phyloP scores from a whole-genome alignment of 352 stramenopile genomes.

The Phytophthora fragariaefolia region DNA sequence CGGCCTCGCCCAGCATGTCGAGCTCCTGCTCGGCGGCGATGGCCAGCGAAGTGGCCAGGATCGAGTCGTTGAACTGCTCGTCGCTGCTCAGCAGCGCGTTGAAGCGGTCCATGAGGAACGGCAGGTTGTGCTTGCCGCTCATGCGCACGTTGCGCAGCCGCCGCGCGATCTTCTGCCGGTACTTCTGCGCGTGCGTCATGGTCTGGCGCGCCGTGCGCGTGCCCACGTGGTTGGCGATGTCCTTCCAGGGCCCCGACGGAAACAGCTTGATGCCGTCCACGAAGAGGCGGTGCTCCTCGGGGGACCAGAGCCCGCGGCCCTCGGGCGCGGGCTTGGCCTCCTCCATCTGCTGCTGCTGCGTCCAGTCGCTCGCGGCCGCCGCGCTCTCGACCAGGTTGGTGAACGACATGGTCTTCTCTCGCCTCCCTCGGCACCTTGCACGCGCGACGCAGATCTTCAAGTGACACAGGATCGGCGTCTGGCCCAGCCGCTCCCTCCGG shows the following conservation, averaged over 20 bases:
- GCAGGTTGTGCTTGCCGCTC: constrained; percentile 68
- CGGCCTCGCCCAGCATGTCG: constrained; percentile 61
- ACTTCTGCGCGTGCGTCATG: constrained; percentile 88
- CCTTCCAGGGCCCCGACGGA: constrained; percentile 77
- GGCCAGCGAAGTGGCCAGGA: constrained; percentile 74
- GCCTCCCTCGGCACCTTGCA: constrained; percentile 25
- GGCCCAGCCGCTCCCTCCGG: constrained; percentile 19
- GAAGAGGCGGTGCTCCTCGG: constrained; percentile 79
- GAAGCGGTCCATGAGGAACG: constrained; percentile 75
- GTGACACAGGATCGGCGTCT: constrained; percentile 44
- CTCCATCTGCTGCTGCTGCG: constrained; percentile 32
- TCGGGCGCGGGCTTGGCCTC: constrained; percentile 50
- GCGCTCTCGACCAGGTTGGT: constrained; percentile 40
- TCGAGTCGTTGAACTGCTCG: constrained; percentile 85
- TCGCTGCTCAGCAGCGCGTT: constrained; percentile 74
- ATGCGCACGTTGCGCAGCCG: constrained; percentile 74
- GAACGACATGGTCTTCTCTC: constrained; percentile 40
- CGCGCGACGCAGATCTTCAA: constrained; percentile 64
- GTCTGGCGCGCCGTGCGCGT: constrained; percentile 77
- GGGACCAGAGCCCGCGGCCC: constrained; percentile 73
- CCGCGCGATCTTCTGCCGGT: constrained; percentile 83
- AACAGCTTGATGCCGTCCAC: constrained; percentile 82
- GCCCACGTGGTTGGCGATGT: constrained; percentile 76
- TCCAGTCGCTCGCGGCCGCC: constrained; percentile 28
- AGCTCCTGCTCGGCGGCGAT: constrained; percentile 77